These are phyloP conservation scores for Penicillium sp. DNA, from an alignment of 2,329 filamentous ascomycete species.

Conservation along the genomic window DNA sequence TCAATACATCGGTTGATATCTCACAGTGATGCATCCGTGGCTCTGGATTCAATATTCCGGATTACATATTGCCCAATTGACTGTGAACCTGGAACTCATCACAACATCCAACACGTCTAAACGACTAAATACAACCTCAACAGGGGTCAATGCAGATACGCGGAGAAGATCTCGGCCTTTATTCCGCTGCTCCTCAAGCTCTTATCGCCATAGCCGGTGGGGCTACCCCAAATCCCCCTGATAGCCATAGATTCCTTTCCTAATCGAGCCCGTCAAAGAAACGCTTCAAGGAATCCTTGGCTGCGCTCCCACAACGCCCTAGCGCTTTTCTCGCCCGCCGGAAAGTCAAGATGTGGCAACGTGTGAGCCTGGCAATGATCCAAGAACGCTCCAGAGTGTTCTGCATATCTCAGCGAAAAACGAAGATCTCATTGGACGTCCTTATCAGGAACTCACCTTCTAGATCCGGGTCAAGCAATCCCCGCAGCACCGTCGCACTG, in stretches of 20 bases:
- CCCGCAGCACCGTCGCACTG: slow-evolving; percentile 24
- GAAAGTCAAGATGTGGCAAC: slow-evolving; percentile 29
- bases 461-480: slow-evolving; percentile 27
- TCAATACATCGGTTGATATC: too few relatives aligned
- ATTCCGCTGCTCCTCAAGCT: not conserved
- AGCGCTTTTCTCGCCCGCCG: slow-evolving; percentile 28
- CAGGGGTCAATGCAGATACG: too few relatives aligned
- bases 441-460: slow-evolving; percentile 18
- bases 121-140: too few relatives aligned
- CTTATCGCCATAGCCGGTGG: not conserved
- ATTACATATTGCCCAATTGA: too few relatives aligned
- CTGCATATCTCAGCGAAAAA: slow-evolving; percentile 9
- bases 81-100: too few relatives aligned
- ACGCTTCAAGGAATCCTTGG: slow-evolving; percentile 27
- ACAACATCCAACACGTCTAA: too few relatives aligned
- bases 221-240: not conserved
- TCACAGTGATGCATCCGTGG: too few relatives aligned
- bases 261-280: slow-evolving; percentile 1
- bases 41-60: too few relatives aligned
- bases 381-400: slow-evolving; percentile 26
- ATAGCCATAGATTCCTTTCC: slow-evolving; percentile 1
- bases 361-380: slow-evolving; percentile 24
- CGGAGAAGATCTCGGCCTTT: not conserved
- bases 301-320: slow-evolving; percentile 35
- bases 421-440: not conserved